A percentile compares a stretch with the other conserved stretches of the same genome.
phyloP scores from a whole-genome alignment of 345 rosid genomes.

The Rhizophora mangle region DNA sequence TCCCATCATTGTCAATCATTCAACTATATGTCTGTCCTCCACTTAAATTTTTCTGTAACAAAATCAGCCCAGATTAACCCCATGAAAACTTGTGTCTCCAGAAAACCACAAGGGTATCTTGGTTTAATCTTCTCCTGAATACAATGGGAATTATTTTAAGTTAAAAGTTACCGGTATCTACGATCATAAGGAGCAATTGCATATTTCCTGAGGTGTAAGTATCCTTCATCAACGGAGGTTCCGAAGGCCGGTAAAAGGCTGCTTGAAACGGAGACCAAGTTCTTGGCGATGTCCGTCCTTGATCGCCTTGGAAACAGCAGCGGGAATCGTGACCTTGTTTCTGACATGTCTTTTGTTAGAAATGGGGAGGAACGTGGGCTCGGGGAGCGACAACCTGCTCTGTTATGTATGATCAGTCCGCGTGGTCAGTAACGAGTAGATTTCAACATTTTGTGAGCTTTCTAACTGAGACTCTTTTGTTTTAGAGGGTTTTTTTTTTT shows the following conservation, averaged over 20 bases:
- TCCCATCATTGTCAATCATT: too few relatives aligned
- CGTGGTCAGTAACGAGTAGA: too few relatives aligned
- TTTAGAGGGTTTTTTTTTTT: too few relatives aligned
- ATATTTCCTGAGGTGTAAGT: constrained; percentile 42
- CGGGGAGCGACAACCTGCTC: background rate
- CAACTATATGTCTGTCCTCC: too few relatives aligned
- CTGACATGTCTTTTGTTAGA: constrained; percentile 21
- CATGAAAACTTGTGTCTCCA: background rate
- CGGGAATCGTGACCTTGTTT: constrained; percentile 43
- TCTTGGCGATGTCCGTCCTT: constrained; percentile 47
- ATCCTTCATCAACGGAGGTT: constrained; percentile 50
- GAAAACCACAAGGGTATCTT: background rate
- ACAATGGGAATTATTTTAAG: background rate
- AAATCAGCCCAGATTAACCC: too few relatives aligned
- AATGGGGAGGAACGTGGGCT: background rate
- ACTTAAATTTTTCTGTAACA: too few relatives aligned
- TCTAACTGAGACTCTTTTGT: too few relatives aligned
- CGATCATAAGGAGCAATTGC: constrained; percentile 76
- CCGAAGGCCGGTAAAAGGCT: constrained; percentile 90
- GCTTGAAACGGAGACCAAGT: constrained; percentile 70
- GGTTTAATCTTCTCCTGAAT: background rate
- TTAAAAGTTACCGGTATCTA: constrained; percentile 61
- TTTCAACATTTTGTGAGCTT: too few relatives aligned
- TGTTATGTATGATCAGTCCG: too few relatives aligned
- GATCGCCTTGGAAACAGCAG: constrained; percentile 52